These are phyloP conservation scores for Ascosphaera apis DNA, from an alignment of 2,329 filamentous ascomycete species.

Conservation along the genomic window DNA sequence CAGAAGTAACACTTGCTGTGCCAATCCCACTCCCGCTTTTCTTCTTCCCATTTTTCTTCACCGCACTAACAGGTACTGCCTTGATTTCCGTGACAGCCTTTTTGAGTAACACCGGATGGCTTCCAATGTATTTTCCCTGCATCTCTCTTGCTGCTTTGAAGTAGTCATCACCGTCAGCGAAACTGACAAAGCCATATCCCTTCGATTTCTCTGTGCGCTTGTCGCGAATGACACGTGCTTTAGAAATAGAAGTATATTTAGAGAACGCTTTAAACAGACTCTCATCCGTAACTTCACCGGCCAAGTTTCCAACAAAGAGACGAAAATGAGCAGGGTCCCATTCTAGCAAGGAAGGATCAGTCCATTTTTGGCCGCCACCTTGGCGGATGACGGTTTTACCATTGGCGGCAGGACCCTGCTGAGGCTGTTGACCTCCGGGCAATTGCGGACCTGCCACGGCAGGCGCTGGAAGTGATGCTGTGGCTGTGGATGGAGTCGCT, in stretches of 20 bases:
- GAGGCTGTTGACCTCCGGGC: conserved; percentile 17
- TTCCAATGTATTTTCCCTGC: conserved; percentile 98
- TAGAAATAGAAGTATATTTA: conserved; percentile 68
- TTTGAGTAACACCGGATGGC: conserved; percentile 70
- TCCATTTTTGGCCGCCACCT: conserved; percentile 83
- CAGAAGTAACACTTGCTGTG: conserved; percentile 11
- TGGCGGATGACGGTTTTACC: conserved; percentile 72
- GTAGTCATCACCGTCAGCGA: conserved; percentile 85
- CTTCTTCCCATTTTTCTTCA: conserved; percentile 20
- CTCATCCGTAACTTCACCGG: conserved; percentile 92
- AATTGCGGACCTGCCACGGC: conserved; percentile 22
- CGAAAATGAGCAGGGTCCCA: conserved; percentile 92
- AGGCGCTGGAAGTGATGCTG: conserved; percentile 16
- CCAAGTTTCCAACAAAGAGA: conserved; percentile 88
- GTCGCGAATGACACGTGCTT: conserved; percentile 81
- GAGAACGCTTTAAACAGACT: conserved; percentile 84
- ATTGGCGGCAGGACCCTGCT: conserved; percentile 26
- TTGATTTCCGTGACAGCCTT: conserved; percentile 85
- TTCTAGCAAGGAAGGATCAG: conserved; percentile 66
- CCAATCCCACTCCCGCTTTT: conserved; percentile 11
- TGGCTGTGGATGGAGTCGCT: conserved; percentile 11
- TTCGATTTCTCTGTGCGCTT: conserved; percentile 93
- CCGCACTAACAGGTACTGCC: conserved; percentile 39
- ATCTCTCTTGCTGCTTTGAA: conserved; percentile 94
- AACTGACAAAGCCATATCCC: conserved; percentile 90